phyloP scores from a whole-genome alignment of 176 grass and related monocot genomes.

The Alopecurus myosuroides region DNA sequence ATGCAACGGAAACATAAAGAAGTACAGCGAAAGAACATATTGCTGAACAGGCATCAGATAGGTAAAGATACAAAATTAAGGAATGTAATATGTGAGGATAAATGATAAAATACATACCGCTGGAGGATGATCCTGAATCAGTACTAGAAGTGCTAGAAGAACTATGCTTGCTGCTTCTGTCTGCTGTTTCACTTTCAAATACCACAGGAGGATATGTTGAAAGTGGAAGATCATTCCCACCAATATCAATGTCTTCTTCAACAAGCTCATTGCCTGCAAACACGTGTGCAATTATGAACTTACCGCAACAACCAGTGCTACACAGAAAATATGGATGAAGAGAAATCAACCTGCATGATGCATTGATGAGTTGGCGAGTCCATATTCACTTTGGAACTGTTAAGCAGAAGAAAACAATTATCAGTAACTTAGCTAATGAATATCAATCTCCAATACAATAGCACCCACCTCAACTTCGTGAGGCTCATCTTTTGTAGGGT shows the following conservation, averaged over 20 bases:
- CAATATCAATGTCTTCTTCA: slow-evolving; percentile 92
- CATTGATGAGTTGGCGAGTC: slow-evolving; percentile 60
- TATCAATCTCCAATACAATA: slow-evolving; percentile 22
- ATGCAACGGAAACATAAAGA: background rate
- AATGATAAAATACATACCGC: slow-evolving; percentile 51
- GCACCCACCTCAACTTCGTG: slow-evolving; percentile 63
- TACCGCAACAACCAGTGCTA: background rate
- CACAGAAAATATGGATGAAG: slow-evolving; percentile 18
- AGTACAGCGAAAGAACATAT: background rate
- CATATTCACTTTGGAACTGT: slow-evolving; percentile 82
- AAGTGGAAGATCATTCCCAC: slow-evolving; percentile 77
- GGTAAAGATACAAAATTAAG: background rate
- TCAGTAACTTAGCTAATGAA: slow-evolving; percentile 25
- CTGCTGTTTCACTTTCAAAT: slow-evolving; percentile 68
- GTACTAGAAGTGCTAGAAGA: slow-evolving; percentile 91
- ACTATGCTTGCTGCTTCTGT: slow-evolving; percentile 74
- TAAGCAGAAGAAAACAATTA: slow-evolving; percentile 26
- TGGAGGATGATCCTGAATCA: slow-evolving; percentile 75
- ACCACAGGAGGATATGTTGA: slow-evolving; percentile 65
- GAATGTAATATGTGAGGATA: slow-evolving; percentile 15
- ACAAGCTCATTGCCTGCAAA: slow-evolving; percentile 57
- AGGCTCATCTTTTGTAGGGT: slow-evolving; percentile 48
- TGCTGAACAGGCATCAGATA: background rate
- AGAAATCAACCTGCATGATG: slow-evolving; percentile 60
- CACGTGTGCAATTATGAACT: slow-evolving; percentile 16